These are phyloP conservation scores for Osmanthus fragrans DNA, from an alignment of 257 asterid species.

Conservation along the genomic window DNA sequence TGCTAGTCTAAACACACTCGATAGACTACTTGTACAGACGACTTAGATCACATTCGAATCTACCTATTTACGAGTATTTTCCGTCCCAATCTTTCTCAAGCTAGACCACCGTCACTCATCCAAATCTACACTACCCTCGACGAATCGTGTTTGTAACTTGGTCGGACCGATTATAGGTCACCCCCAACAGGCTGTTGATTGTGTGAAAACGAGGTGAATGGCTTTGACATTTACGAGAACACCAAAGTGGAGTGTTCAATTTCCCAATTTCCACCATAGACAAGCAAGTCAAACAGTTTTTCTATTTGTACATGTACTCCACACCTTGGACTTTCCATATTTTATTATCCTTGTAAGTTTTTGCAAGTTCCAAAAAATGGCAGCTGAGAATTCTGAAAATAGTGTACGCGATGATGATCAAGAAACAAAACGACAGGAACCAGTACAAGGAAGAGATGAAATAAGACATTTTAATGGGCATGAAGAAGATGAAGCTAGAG, in stretches of 20 bases:
- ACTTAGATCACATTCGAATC: too few species aligned
- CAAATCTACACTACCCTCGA: too few species aligned
- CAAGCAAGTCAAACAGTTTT: not conserved
- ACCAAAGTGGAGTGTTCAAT: not conserved
- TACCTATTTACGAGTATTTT: too few species aligned
- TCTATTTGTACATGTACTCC: not conserved
- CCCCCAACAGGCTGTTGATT: not conserved
- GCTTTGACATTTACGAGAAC: not conserved
- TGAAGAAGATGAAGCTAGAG: conserved; percentile 32
- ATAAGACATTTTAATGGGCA: not conserved
- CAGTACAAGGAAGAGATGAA: not conserved
- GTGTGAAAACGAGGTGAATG: not conserved
- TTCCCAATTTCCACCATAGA: not conserved
- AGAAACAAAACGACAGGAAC: not conserved
- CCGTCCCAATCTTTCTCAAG: too few species aligned
- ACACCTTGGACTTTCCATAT: not conserved
- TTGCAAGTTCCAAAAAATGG: conserved; percentile 5
- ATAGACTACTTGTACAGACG: too few species aligned
- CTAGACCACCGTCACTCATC: too few species aligned
- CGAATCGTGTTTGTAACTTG: too few species aligned
- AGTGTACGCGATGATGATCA: not conserved
- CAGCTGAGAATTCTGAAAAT: not conserved
- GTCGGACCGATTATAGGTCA: too few species aligned
- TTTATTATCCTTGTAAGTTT: not conserved
- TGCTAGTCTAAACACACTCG: too few species aligned